phyloP scores from a whole-genome alignment of 371 early-diverging fungal genomes.

The Massospora cicadina region DNA sequence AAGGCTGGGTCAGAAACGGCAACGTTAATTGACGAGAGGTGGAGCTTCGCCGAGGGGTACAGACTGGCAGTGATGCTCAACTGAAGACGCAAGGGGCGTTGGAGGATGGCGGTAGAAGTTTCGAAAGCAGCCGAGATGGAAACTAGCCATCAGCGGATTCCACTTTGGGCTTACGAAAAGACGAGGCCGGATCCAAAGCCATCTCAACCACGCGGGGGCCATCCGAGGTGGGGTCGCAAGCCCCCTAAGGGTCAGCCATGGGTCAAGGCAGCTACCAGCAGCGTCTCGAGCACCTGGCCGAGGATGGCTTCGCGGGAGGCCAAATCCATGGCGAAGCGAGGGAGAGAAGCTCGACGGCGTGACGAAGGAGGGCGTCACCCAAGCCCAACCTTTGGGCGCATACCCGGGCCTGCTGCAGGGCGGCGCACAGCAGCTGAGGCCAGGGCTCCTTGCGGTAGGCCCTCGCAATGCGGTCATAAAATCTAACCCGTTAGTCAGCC shows the following conservation, averaged over 20 bases:
- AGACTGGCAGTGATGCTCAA: background rate
- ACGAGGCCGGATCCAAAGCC: background rate
- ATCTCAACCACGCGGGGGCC: background rate
- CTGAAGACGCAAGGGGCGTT: background rate
- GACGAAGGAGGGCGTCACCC: constrained; percentile 43
- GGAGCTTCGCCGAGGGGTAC: background rate
- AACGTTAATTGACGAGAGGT: background rate
- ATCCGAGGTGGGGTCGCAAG: background rate
- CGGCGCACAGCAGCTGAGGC: constrained; percentile 45
- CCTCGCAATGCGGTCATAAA: constrained; percentile 72
- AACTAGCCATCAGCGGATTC: too few species aligned
- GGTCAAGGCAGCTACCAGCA: background rate
- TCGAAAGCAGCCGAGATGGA: background rate
- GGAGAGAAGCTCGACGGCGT: constrained; percentile 46
- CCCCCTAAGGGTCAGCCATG: background rate
- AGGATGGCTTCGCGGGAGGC: background rate
- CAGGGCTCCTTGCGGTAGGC: constrained; percentile 77
- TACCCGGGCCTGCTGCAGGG: constrained; percentile 38
- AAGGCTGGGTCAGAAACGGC: background rate
- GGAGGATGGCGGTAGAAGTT: background rate
- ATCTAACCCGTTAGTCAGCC: constrained; percentile 18
- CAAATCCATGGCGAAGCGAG: constrained; percentile 14
- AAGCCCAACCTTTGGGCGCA: constrained; percentile 51
- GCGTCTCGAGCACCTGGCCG: constrained; percentile 7
- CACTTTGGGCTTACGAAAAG: background rate